phyloP scores from a whole-genome alignment of 2,329 filamentous ascomycete genomes.

The Curvularia hawaiiensis region DNA sequence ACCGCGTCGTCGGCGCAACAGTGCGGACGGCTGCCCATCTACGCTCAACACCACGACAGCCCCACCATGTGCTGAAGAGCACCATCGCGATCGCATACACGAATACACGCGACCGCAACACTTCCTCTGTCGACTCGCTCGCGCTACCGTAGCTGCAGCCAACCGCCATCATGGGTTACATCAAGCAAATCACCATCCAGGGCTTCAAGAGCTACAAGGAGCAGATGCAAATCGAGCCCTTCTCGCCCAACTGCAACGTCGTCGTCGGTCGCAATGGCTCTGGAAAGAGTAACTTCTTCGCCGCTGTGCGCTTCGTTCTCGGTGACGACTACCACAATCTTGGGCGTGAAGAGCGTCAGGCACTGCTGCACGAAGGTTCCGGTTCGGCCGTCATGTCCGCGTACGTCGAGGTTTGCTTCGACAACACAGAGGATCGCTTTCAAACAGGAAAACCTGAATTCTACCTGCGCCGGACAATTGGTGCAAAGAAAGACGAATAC shows the following conservation, averaged over 20 bases:
- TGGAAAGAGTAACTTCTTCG: constrained; percentile 99
- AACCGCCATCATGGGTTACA: constrained; percentile 62
- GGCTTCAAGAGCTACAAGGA: constrained; percentile 99
- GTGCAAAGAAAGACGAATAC: constrained; percentile 98
- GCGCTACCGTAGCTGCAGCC: constrained; percentile 8
- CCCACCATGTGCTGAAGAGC: constrained; percentile 27
- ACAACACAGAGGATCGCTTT: constrained; percentile 95
- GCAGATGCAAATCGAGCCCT: constrained; percentile 97
- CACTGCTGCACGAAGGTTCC: constrained; percentile 95
- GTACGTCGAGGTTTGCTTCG: constrained; percentile 99
- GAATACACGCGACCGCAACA: constrained; percentile 3
- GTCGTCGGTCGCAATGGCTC: constrained; percentile 99
- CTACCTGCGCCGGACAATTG: constrained; percentile 90
- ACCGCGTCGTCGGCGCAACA: constrained; percentile 28
- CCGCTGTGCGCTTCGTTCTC: constrained; percentile 96
- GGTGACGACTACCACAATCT: constrained; percentile 97
- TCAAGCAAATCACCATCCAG: constrained; percentile 99
- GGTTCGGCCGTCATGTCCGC: constrained; percentile 98
- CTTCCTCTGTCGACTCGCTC: background rate
- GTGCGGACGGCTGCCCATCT: constrained; percentile 11
- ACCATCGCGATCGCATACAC: constrained; percentile 19
- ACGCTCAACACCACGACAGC: constrained; percentile 14
- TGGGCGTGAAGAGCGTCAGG: constrained; percentile 93
- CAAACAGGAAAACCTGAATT: constrained; percentile 91
- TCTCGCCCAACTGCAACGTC: constrained; percentile 96